These are phyloP conservation scores for Podospora tetraspora DNA, from an alignment of 495 filamentous ascomycete species.

Conservation along the genomic window DNA sequence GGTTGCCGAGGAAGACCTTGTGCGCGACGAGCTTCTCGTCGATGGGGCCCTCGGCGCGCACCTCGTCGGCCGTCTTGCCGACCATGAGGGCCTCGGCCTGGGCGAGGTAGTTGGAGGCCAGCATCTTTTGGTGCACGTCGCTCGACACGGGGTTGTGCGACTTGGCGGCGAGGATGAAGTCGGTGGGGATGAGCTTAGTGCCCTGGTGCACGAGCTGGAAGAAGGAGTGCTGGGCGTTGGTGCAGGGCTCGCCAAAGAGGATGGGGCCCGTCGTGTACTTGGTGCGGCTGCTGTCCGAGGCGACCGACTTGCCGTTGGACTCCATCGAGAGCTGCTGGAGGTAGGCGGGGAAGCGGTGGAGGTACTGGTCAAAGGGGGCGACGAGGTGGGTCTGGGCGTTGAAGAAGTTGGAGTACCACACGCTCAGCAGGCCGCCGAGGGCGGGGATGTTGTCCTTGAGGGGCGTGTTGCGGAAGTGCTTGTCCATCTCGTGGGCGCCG, in stretches of 20 bases:
- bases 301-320: slow-evolving; percentile 97
- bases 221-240: slow-evolving; percentile 99
- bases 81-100: slow-evolving; percentile 98
- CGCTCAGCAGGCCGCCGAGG: slow-evolving; percentile 85
- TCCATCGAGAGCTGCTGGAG: slow-evolving; percentile 99
- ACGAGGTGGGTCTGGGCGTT: slow-evolving; percentile 96
- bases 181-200: slow-evolving; percentile 95
- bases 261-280: slow-evolving; percentile 94
- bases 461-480: slow-evolving; percentile 88
- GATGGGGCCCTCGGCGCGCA: slow-evolving; percentile 75
- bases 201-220: slow-evolving; percentile 99
- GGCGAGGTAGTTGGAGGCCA: slow-evolving; percentile 97
- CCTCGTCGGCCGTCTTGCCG: slow-evolving; percentile 86
- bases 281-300: slow-evolving; percentile 80
- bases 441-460: slow-evolving; percentile 92
- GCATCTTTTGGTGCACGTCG: slow-evolving; percentile 97
- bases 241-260: slow-evolving; percentile 95
- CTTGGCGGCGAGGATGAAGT: slow-evolving; percentile 94
- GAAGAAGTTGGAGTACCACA: slow-evolving; percentile 99
- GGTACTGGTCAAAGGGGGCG: slow-evolving; percentile 97
- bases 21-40: slow-evolving; percentile 82
- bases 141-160: slow-evolving; percentile 91
- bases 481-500: slow-evolving; percentile 96
- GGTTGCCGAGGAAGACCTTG: slow-evolving; percentile 98
- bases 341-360: slow-evolving; percentile 97